Percentiles rank a stretch among this genome's conserved stretches.
Evolutionary conservation across 2,329 filamentous ascomycete genomes (phyloP).

Genomic region (Raffaelea albimanens): DNA sequence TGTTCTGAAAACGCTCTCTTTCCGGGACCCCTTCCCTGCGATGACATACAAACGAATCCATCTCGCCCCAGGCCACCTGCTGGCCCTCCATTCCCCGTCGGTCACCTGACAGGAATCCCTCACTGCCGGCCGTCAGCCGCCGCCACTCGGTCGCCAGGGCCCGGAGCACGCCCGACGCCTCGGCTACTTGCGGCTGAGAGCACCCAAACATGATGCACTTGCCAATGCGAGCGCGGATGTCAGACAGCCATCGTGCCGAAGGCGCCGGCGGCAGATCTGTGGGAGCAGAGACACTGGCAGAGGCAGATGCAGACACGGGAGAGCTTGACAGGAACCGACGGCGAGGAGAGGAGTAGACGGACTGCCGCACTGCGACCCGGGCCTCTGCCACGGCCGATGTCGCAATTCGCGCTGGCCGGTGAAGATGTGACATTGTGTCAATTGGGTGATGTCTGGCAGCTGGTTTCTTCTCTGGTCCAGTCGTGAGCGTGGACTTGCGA

Average conservation of each 20-base stretch:
- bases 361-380: too few relatives aligned
- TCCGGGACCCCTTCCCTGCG: too few relatives aligned
- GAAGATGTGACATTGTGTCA: too few relatives aligned
- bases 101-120: constrained; percentile 62
- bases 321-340: neutral
- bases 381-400: too few relatives aligned
- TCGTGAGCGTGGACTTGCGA: too few relatives aligned
- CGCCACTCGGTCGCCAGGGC: constrained; percentile 60
- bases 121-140: constrained; percentile 59
- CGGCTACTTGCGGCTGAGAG: constrained; percentile 41
- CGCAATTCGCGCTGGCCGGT: too few relatives aligned
- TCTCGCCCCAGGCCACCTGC: constrained; percentile 74
- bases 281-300: neutral
- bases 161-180: constrained; percentile 50
- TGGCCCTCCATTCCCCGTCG: constrained; percentile 55
- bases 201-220: constrained; percentile 70
- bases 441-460: too few relatives aligned
- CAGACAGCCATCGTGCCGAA: constrained; percentile 53
- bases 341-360: too few relatives aligned
- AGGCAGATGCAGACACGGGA: neutral
- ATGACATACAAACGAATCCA: constrained; percentile 47
- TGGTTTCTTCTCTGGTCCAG: too few relatives aligned
- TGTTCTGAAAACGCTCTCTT: too few relatives aligned
- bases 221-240: constrained; percentile 57
- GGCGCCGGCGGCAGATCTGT: constrained; percentile 12